Conservation (phyloP, 192 early-diverging fungal species). For the Fimicolochytrium jonesii region DNA sequence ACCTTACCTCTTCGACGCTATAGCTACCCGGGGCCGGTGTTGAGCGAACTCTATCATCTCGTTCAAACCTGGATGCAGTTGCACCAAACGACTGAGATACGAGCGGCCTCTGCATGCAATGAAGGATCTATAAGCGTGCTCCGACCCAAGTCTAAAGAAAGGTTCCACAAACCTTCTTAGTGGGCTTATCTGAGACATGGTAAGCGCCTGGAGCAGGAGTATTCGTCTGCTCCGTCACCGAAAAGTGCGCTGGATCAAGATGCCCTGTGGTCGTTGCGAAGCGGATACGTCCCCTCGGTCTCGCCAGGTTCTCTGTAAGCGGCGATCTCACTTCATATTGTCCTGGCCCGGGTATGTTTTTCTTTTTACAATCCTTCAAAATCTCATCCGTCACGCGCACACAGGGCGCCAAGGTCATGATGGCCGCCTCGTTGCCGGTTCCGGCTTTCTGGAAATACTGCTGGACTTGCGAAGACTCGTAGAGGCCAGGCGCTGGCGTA, state of each 20-base stretch:
- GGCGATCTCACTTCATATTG: slow-evolving; percentile 45
- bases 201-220: slow-evolving; percentile 49
- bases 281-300: slow-evolving; percentile 19
- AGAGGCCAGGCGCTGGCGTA: slow-evolving; percentile 40
- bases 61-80: slow-evolving; percentile 41
- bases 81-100: slow-evolving; percentile 50
- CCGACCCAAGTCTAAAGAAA: no score
- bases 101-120: no score
- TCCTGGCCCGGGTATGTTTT: slow-evolving; percentile 43
- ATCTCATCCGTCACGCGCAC: slow-evolving; percentile 47
- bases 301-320: slow-evolving; percentile 20
- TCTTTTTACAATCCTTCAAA: slow-evolving; percentile 34
- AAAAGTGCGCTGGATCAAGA: slow-evolving; percentile 11
- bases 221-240: slow-evolving; percentile 33
- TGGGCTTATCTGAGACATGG: no score
- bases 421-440: slow-evolving; percentile 40
- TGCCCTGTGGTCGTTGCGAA: slow-evolving; percentile 25
- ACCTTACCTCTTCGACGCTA: slow-evolving; percentile 37
- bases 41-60: no score
- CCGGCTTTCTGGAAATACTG: slow-evolving; percentile 12
- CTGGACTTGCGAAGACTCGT: slow-evolving; percentile 29
- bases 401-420: slow-evolving; percentile 55
- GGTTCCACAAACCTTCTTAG: no score
- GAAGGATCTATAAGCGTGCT: no score
- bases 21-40: slow-evolving; percentile 44